Evolutionary conservation across 495 filamentous ascomycete species (phyloP).

Genomic region (Margaritispora aquatica): DNA sequence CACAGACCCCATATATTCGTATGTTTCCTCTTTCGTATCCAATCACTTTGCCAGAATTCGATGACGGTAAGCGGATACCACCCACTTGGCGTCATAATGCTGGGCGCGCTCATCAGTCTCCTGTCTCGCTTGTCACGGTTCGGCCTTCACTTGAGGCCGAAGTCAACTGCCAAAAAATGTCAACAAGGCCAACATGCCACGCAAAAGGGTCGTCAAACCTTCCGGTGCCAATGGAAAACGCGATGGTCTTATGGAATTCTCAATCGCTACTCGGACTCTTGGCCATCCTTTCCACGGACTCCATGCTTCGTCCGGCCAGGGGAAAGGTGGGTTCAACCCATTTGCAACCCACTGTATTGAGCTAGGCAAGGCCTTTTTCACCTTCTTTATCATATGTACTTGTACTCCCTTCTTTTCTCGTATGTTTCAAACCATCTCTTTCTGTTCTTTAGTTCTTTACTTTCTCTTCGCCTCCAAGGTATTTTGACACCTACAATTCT

Average conservation of each 20-base stretch:
- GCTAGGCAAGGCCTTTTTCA: not conserved
- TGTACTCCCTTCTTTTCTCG: not conserved
- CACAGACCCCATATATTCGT: no score
- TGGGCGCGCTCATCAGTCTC: no score
- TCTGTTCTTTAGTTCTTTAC: not conserved
- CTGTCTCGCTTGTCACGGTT: no score
- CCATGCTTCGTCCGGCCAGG: not conserved
- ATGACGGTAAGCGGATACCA: no score
- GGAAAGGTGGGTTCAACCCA: not conserved
- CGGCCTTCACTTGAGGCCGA: constrained; percentile 8
- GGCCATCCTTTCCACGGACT: not conserved
- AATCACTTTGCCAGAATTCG: no score
- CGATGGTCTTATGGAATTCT: not conserved
- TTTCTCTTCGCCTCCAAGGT: not conserved
- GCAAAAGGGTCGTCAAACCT: not conserved
- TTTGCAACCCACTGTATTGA: no score
- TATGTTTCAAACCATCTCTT: not conserved
- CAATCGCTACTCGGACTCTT: not conserved
- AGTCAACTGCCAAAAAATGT: not conserved
- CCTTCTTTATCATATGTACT: not conserved
- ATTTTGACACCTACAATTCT: not conserved
- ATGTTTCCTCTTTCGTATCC: no score
- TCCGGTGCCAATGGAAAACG: not conserved
- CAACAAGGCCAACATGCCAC: not conserved
- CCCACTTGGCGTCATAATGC: no score